Base-by-base conservation (phyloP, 805 yeast species). In the Lipomyces sp. region DNA sequence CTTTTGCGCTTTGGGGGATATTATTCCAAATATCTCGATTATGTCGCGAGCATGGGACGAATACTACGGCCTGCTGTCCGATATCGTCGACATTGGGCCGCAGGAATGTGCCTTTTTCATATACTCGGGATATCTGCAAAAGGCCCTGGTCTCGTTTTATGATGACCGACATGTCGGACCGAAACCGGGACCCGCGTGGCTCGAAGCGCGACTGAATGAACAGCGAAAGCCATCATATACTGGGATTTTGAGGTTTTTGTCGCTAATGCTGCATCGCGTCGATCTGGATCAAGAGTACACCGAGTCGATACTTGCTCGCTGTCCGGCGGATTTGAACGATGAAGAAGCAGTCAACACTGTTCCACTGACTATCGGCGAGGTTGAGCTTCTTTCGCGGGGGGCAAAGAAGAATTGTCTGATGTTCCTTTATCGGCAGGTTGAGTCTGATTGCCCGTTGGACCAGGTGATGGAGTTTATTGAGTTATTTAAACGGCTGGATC, bases 11-110 rank as follows among this genome's bases (percentile, higher is more conserved):
- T 29, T 57, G 15, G 32, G 61, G 15, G n/a, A 53, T 45, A 7
- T 56, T 35, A 24, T 48, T 7, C 35, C 37, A 4, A 8, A 33
- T 11, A 18, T 56, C 18, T 37, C 57, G 11, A 45, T 59, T n/a
- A 42, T 51, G 11, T 33, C 63, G 18, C 63, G 63, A 15, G 59
- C 57, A 8, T 67, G 67, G 70, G 63, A 60, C 24, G 69, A 64
- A 13, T 54, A 54, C 8, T 60, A 57, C 39, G 53, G 45, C 11
- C 53, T 67, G 45, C 39, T 67, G 33, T 35, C 34, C 15, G 65
- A 50, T 13, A 57, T 67, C 29, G 50, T 53, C 1, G 48, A 42
- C 8, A 5, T 3, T 29, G 70, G 69, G 8, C n/a, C 29, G 13
- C 63, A 54, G 18, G 69, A 58, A 45, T 30, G 64, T 5, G 69